Evolutionary conservation across 1,139 yeast genomes (phyloP).

Genomic region (Petasospora rhodanensis): DNA sequence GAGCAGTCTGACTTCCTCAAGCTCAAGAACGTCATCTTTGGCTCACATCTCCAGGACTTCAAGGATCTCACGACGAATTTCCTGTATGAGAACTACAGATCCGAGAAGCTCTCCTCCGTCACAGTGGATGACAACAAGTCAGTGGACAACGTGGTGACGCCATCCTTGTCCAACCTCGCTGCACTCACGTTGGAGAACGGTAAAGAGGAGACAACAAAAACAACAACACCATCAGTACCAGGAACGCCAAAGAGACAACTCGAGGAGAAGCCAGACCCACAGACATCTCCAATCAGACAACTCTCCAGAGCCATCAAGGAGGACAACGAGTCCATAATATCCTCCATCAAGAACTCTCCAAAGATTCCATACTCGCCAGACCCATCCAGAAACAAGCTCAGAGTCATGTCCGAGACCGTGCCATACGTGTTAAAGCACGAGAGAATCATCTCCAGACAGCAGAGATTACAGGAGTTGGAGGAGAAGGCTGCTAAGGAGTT

Average conservation of each 20-base stretch:
- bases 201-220: too few relatives aligned
- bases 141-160: too few relatives aligned
- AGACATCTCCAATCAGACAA: constrained; percentile 32
- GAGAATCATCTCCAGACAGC: constrained; percentile 68
- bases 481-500: constrained; percentile 72
- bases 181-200: constrained; percentile 37
- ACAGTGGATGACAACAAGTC: constrained; percentile 16
- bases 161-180: constrained; percentile 62
- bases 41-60: constrained; percentile 74
- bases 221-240: constrained; percentile 3
- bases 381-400: constrained; percentile 62
- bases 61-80: constrained; percentile 79
- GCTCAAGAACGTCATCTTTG: constrained; percentile 63
- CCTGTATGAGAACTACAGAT: constrained; percentile 74
- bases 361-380: constrained; percentile 32
- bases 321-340: constrained; percentile 38
- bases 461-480: constrained; percentile 72
- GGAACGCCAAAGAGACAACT: constrained; percentile 28
- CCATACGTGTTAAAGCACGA: constrained; percentile 79
- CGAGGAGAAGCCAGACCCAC: constrained; percentile 19
- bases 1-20: constrained; percentile 58
- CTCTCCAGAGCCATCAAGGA: constrained; percentile 31
- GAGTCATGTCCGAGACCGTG: constrained; percentile 76
- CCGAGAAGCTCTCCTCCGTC: constrained; percentile 55
- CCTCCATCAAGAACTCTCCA: constrained; percentile 53